These are phyloP conservation scores for Saccharomycopsis hybrid DNA, from an alignment of 1,139 yeast genomes.

Conservation along the genomic window DNA sequence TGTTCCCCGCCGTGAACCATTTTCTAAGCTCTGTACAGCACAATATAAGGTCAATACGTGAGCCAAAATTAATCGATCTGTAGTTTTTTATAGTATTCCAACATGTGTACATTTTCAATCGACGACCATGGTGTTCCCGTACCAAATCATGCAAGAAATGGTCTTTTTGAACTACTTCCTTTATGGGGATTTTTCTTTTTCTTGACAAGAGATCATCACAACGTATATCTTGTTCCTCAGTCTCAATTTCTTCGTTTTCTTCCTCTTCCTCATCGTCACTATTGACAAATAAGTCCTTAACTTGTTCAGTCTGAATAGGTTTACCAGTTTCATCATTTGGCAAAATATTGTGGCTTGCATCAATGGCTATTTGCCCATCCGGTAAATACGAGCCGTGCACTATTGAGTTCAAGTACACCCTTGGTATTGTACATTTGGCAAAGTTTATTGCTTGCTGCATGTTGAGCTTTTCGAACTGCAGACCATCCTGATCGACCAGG, in stretches of 20 bases:
- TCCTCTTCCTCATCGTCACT: conserved; percentile 21
- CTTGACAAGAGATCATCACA: conserved; percentile 13
- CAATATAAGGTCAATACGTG: conserved; percentile 76
- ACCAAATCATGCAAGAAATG: conserved; percentile 56
- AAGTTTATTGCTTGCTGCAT: conserved; percentile 24
- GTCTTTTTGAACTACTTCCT: conserved; percentile 23
- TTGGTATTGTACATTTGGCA: conserved; percentile 25
- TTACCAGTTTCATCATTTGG: conserved; percentile 4
- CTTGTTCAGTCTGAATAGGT: conserved; percentile 5
- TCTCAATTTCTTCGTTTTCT: too few relatives aligned
- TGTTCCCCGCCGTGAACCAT: conserved; percentile 44
- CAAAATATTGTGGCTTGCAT: conserved; percentile 12
- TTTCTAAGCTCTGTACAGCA: conserved; percentile 35
- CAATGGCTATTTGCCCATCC: conserved; percentile 8
- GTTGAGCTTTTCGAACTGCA: conserved; percentile 23
- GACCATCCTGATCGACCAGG: too few relatives aligned
- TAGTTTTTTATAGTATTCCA: conserved; percentile 82
- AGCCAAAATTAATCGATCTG: conserved; percentile 81
- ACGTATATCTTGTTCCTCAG: too few relatives aligned
- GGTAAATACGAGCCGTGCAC: conserved; percentile 17
- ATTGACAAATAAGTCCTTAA: conserved; percentile 12
- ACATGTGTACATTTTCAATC: conserved; percentile 72
- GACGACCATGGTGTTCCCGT: conserved; percentile 49
- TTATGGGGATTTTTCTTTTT: conserved; percentile 20
- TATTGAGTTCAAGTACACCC: conserved; percentile 30